A percentile compares a stretch with the other conserved stretches of the same genome.
These are phyloP conservation scores for Chalciporus sphaerocephalus DNA, from an alignment of 768 basidiomycete species.

Conservation along the genomic window DNA sequence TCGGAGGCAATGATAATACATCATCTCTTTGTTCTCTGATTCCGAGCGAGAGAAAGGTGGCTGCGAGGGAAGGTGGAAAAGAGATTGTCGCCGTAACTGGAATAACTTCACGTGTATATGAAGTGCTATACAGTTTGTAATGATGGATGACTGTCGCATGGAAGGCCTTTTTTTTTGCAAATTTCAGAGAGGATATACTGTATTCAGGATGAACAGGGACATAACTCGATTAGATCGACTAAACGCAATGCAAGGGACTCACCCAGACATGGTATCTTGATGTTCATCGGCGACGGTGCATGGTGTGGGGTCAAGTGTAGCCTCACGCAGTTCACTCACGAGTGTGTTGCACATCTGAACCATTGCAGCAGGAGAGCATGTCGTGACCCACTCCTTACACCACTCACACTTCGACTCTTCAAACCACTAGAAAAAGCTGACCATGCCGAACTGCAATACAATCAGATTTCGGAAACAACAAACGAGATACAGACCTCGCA, in stretches of 20 bases:
- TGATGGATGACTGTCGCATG: constrained; percentile 84
- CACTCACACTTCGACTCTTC: too few relatives aligned
- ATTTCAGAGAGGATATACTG: constrained; percentile 88
- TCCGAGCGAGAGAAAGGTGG: constrained; percentile 64
- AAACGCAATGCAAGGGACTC: too few relatives aligned
- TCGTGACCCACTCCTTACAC: too few relatives aligned
- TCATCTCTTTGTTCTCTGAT: constrained; percentile 88
- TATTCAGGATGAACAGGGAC: constrained; percentile 89
- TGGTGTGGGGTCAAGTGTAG: constrained; percentile 73
- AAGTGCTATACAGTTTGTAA: constrained; percentile 36
- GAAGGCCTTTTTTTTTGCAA: constrained; percentile 86
- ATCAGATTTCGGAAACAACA: too few relatives aligned
- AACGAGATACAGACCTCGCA: too few relatives aligned
- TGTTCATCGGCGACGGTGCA: constrained; percentile 67
- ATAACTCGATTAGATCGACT: too few relatives aligned
- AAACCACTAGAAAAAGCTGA: too few relatives aligned
- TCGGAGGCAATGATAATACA: constrained; percentile 61
- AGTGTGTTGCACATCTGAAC: constrained; percentile 77
- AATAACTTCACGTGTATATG: constrained; percentile 40
- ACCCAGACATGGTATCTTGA: constrained; percentile 67
- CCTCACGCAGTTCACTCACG: constrained; percentile 79
- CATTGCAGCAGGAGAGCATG: constrained; percentile 72
- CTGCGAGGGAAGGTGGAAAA: constrained; percentile 39
- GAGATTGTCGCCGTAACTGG: constrained; percentile 72
- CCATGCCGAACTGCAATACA: too few relatives aligned